Conservation (phyloP, 1,284 basidiomycete genomes). For the Papiliotrema nemorosa region DNA sequence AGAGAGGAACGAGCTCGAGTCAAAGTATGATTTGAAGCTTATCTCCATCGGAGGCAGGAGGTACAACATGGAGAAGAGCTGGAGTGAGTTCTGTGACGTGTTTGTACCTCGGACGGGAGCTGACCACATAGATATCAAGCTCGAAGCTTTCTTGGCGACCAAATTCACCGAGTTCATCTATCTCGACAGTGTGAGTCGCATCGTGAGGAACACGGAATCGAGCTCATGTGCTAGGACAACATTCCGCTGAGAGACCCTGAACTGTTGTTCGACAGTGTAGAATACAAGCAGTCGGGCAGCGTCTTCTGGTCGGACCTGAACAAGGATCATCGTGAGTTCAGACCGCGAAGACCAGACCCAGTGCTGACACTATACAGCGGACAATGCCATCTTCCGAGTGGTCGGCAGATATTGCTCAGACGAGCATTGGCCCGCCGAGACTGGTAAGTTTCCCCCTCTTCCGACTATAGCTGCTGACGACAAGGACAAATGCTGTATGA, state of each 20-base stretch:
- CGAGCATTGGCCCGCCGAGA: slow-evolving; percentile 52
- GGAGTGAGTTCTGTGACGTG: slow-evolving; percentile 22
- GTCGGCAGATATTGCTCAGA: slow-evolving; percentile 49
- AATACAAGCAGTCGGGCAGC: slow-evolving; percentile 46
- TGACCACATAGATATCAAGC: slow-evolving; percentile 39
- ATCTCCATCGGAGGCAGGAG: slow-evolving; percentile 17
- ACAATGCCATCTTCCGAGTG: slow-evolving; percentile 53
- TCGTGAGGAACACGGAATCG: neutral
- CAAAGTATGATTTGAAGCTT: slow-evolving; percentile 30
- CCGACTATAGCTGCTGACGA: neutral
- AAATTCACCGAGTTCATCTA: slow-evolving; percentile 47
- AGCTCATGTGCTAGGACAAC: slow-evolving; percentile 35
- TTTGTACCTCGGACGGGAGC: neutral
- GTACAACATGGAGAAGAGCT: slow-evolving; percentile 29
- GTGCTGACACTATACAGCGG: slow-evolving; percentile 33
- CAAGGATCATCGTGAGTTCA: slow-evolving; percentile 51
- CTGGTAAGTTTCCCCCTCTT: slow-evolving; percentile 26
- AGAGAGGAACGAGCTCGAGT: slow-evolving; percentile 30
- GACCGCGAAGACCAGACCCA: neutral
- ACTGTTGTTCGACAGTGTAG: slow-evolving; percentile 48
- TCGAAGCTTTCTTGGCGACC: slow-evolving; percentile 40
- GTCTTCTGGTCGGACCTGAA: slow-evolving; percentile 54
- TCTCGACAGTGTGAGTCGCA: slow-evolving; percentile 42
- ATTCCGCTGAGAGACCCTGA: slow-evolving; percentile 50
- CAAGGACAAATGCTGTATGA: slow-evolving; percentile 48